phyloP scores from a whole-genome alignment of 257 asterid species.

The Fraxinus cuspidata region DNA sequence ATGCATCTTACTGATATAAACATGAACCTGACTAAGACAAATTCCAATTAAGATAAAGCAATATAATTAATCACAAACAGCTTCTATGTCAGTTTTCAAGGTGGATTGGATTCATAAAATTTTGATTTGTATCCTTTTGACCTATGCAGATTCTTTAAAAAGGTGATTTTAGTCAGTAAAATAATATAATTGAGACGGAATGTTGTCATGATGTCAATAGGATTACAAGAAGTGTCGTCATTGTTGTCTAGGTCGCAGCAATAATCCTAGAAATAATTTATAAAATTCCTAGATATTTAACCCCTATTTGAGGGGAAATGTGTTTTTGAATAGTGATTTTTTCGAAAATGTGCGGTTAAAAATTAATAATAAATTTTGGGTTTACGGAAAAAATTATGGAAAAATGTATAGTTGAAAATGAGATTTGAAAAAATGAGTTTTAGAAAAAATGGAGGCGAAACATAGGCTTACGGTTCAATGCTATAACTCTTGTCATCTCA shows the following conservation, averaged over 20 bases:
- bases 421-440: too few species aligned
- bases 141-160: constrained; percentile 1
- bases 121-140: neutral
- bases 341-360: too few species aligned
- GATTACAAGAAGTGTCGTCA: neutral
- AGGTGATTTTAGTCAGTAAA: neutral
- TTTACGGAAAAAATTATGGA: too few species aligned
- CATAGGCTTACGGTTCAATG: neutral
- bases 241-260: neutral
- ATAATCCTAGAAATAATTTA: neutral
- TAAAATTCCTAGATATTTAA: neutral
- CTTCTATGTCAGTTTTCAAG: too few species aligned
- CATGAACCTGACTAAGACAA: constrained; percentile 7
- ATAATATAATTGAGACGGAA: neutral
- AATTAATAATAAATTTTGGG: too few species aligned
- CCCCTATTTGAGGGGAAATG: too few species aligned
- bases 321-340: too few species aligned
- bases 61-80: too few species aligned
- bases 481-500: neutral
- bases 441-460: too few species aligned
- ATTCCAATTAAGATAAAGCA: neutral
- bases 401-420: too few species aligned
- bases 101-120: too few species aligned
- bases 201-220: constrained; percentile 31
- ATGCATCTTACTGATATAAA: neutral